phyloP scores from a whole-genome alignment of 306 rosid genomes.

The Cucurbita ficifolia region DNA sequence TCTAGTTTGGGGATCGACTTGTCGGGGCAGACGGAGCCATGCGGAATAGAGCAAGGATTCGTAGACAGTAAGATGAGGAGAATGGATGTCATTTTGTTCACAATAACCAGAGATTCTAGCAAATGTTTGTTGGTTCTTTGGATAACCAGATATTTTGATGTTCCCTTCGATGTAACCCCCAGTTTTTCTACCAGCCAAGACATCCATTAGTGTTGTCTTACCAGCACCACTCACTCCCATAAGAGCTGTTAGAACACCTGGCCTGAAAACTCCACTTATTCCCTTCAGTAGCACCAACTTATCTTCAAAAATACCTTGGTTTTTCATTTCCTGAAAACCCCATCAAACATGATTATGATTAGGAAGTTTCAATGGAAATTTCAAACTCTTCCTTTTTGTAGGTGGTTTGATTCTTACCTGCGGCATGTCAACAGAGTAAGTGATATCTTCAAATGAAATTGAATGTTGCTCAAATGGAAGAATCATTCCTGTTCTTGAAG shows the following conservation, averaged over 20 bases:
- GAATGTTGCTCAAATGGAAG: slow-evolving; percentile 72
- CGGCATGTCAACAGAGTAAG: slow-evolving; percentile 69
- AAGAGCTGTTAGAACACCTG: slow-evolving; percentile 84
- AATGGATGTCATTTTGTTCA: slow-evolving; percentile 80
- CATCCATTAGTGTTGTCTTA: slow-evolving; percentile 95
- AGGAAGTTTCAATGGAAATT: too few species aligned
- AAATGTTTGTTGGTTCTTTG: slow-evolving; percentile 80
- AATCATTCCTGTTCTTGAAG: slow-evolving; percentile 44
- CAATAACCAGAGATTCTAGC: slow-evolving; percentile 88
- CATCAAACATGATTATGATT: neutral
- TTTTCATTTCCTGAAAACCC: slow-evolving; percentile 48
- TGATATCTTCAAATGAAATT: slow-evolving; percentile 40
- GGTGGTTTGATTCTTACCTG: slow-evolving; percentile 15
- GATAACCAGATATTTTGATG: slow-evolving; percentile 63
- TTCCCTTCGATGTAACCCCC: slow-evolving; percentile 69
- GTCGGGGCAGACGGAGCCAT: slow-evolving; percentile 56
- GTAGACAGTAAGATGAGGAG: slow-evolving; percentile 61
- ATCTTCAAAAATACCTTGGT: slow-evolving; percentile 44
- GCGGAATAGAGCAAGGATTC: slow-evolving; percentile 65
- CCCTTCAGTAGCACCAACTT: slow-evolving; percentile 59
- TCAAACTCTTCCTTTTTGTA: too few species aligned
- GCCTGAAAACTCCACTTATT: slow-evolving; percentile 76
- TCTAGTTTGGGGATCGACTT: slow-evolving; percentile 31
- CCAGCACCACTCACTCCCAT: slow-evolving; percentile 98
- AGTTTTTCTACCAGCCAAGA: slow-evolving; percentile 79